phyloP scores from a whole-genome alignment of 768 basidiomycete genomes.

The Leccinellum rugosiceps region DNA sequence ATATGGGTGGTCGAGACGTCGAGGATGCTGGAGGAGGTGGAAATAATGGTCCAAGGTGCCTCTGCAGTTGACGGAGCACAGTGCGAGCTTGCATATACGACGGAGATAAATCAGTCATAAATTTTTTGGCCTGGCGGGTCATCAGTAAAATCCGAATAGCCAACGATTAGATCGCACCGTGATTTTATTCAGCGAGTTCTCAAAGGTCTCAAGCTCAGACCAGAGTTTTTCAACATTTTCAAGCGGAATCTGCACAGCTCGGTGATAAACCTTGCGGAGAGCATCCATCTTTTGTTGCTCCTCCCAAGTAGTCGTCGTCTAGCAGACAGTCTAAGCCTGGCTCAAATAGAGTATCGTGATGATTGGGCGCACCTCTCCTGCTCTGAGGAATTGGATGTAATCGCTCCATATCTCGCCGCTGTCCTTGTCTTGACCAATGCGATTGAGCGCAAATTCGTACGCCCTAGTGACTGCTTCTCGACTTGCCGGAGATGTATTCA shows the following conservation, averaged over 20 bases:
- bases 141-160: slow-evolving; percentile 9
- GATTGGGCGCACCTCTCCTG: slow-evolving; percentile 59
- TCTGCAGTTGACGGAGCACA: slow-evolving; percentile 77
- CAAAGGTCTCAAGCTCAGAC: slow-evolving; percentile 92
- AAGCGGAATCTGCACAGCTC: slow-evolving; percentile 91
- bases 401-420: slow-evolving; percentile 92
- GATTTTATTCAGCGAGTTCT: slow-evolving; percentile 83
- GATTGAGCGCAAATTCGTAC: slow-evolving; percentile 88
- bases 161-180: slow-evolving; percentile 46
- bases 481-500: slow-evolving; percentile 62
- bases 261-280: slow-evolving; percentile 87
- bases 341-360: neutral
- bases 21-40: slow-evolving; percentile 45
- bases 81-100: slow-evolving; percentile 94
- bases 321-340: slow-evolving; percentile 7
- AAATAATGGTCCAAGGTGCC: slow-evolving; percentile 62
- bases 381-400: slow-evolving; percentile 85
- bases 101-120: slow-evolving; percentile 88
- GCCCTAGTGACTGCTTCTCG: slow-evolving; percentile 81
- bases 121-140: slow-evolving; percentile 77
- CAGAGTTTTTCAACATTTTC: slow-evolving; percentile 91
- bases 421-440: slow-evolving; percentile 90
- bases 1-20: slow-evolving; percentile 41
- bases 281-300: slow-evolving; percentile 94
- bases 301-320: slow-evolving; percentile 88